Conservation (phyloP, 108 stramenopile species). For the Skeletonema marinoi region DNA sequence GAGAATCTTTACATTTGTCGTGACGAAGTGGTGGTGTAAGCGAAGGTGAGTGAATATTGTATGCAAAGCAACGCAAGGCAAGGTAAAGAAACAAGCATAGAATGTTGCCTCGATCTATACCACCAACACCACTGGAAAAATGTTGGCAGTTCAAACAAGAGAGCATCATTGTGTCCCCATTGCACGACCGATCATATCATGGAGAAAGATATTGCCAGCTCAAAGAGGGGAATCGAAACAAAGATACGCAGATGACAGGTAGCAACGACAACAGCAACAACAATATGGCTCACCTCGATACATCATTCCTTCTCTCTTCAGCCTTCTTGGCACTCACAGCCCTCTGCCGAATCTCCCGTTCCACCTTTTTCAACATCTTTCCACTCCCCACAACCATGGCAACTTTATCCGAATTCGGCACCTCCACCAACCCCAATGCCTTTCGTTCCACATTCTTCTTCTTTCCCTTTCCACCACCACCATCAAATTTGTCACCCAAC, state of each 20-base stretch:
- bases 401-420: slow-evolving; percentile 20
- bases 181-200: slow-evolving; percentile 30
- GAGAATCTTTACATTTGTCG: slow-evolving; percentile 16
- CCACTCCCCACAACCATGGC: slow-evolving; percentile 39
- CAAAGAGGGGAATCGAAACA: slow-evolving; percentile 14
- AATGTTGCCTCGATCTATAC: slow-evolving; percentile 37
- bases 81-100: neutral
- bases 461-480: neutral
- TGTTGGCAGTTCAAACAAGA: slow-evolving; percentile 44
- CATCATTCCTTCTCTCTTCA: slow-evolving; percentile 19
- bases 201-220: slow-evolving; percentile 16
- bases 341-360: slow-evolving; percentile 27
- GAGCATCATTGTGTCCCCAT: slow-evolving; percentile 31
- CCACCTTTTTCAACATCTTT: slow-evolving; percentile 36
- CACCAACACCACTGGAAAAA: slow-evolving; percentile 20
- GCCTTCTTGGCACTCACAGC: slow-evolving; percentile 19
- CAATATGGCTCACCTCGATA: slow-evolving; percentile 18
- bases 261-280: neutral
- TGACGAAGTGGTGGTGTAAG: neutral
- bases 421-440: slow-evolving; percentile 37
- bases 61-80: neutral
- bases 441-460: neutral
- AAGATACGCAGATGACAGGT: neutral
- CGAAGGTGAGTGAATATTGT: neutral
- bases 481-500: neutral